Conservation (phyloP, 306 rosid species). For the Psophocarpus tetragonolobus region DNA sequence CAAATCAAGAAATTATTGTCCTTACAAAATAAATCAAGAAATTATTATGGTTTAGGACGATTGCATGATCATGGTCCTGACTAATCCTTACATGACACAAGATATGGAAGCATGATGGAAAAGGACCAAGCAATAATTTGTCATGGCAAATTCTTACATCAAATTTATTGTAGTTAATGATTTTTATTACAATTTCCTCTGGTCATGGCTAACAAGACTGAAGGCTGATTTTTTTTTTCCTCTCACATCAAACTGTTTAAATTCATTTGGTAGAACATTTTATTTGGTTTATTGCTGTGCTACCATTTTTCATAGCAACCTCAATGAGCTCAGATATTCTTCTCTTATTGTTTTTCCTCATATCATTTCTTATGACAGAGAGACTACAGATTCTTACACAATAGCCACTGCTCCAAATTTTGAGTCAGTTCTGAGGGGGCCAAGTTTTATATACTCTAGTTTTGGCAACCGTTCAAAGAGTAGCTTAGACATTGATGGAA, state of each 20-base stretch:
- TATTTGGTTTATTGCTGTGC: not conserved
- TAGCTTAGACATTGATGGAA: constrained; percentile 50
- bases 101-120: not conserved
- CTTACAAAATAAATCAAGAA: not conserved
- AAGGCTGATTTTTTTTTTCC: not conserved
- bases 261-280: not conserved
- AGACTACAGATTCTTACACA: constrained; percentile 69
- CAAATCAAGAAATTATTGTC: not conserved
- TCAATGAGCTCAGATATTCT: not conserved
- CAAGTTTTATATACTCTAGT: constrained; percentile 52
- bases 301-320: not conserved
- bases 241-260: not conserved
- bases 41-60: not conserved
- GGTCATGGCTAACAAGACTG: too few relatives aligned
- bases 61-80: not conserved
- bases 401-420: constrained; percentile 69
- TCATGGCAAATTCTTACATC: not conserved
- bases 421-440: constrained; percentile 43
- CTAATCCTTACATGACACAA: too few relatives aligned
- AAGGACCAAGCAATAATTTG: not conserved
- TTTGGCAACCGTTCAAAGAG: constrained; percentile 46
- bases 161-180: not conserved
- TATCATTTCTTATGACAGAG: constrained; percentile 46
- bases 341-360: not conserved
- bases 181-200: not conserved